Conservation (phyloP, 768 basidiomycete genomes). For the Sporobolomyces roseus region DNA sequence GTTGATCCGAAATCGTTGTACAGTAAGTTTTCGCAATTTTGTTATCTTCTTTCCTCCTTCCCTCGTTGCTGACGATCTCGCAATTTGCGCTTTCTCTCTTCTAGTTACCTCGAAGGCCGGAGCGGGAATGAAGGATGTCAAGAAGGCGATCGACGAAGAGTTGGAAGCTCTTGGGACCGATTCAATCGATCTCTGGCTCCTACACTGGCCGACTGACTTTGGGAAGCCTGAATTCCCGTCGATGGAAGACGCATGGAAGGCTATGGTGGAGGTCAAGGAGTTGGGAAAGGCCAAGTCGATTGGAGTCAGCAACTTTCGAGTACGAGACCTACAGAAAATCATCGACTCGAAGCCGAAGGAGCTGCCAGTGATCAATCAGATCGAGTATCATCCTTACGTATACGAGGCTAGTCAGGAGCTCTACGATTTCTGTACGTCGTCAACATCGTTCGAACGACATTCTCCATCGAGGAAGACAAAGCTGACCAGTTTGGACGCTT, state of each 20-base stretch:
- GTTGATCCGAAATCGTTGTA: constrained; percentile 52
- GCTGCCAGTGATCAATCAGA: constrained; percentile 48
- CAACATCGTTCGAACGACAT: too few relatives aligned
- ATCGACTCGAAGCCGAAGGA: constrained; percentile 45
- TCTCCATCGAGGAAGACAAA: too few relatives aligned
- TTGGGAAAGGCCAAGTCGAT: constrained; percentile 53
- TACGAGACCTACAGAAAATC: constrained; percentile 48
- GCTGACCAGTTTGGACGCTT: too few relatives aligned
- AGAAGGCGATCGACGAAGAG: constrained; percentile 55
- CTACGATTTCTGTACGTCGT: constrained; percentile 39
- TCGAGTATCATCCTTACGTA: constrained; percentile 51
- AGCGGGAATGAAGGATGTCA: constrained; percentile 48
- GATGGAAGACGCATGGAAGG: constrained; percentile 44
- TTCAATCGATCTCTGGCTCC: constrained; percentile 43
- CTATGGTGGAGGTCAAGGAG: constrained; percentile 59
- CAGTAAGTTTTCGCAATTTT: constrained; percentile 35
- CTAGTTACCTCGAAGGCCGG: constrained; percentile 38
- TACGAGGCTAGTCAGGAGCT: constrained; percentile 44
- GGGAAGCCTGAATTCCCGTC: constrained; percentile 27
- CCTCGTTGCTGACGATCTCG: neutral
- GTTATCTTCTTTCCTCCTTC: neutral
- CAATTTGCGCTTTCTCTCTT: neutral
- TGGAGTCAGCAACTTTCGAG: constrained; percentile 51
- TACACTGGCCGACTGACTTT: constrained; percentile 33
- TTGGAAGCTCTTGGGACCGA: constrained; percentile 57